Base-by-base conservation (phyloP, 2,329 filamentous ascomycete species). In the Mycocentrospora acerina region DNA sequence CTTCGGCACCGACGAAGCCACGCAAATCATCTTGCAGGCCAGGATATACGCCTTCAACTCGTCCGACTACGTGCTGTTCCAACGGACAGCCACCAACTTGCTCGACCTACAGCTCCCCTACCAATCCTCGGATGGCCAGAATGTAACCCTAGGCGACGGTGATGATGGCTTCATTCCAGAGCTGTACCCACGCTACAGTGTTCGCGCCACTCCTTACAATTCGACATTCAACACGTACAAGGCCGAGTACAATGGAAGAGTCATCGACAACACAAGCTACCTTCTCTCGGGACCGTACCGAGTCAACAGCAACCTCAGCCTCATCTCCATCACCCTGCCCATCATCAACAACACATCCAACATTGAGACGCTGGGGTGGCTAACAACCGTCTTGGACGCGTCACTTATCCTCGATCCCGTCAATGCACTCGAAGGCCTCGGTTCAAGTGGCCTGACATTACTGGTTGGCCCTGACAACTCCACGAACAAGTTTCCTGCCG, bases 131-230 rank as follows among this genome's bases (percentile, higher is more conserved):
- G 74, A 86, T 51, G 86, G 86, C 16, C 70, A 73, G 2, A 57
- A 67, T 0, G 74, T 84, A 16, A 72, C 73, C 29, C 73, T 95
- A 12, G 82, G 85, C 32, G 79, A 88, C 47, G 18, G 40, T 0
- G 70, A 71, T 4, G 67, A 75, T n/a, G 88, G 88, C 26, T 94
- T 85, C 50, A 86, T 89, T 9, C 73, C 82, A 0, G 64, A 68
- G 3, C 75, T 95, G 3, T 95, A 89, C 58, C 90, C 90, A 1
- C 90, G 90, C 53, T 77, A 95, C 41, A 87, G 83, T 0, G 88
- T 88, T 57, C 54, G 61, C 10, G 46, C 64, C 1, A 62, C 64
- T 10, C 43, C 49, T 2, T 43, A 62, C 32, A 69, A 71, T 45
- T 24, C 35, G 4, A 42, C 47, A 2, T 55, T 45, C 42, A 67